Base-by-base conservation (phyloP, 106 monocot species). In the Amphibolis antarctica region DNA sequence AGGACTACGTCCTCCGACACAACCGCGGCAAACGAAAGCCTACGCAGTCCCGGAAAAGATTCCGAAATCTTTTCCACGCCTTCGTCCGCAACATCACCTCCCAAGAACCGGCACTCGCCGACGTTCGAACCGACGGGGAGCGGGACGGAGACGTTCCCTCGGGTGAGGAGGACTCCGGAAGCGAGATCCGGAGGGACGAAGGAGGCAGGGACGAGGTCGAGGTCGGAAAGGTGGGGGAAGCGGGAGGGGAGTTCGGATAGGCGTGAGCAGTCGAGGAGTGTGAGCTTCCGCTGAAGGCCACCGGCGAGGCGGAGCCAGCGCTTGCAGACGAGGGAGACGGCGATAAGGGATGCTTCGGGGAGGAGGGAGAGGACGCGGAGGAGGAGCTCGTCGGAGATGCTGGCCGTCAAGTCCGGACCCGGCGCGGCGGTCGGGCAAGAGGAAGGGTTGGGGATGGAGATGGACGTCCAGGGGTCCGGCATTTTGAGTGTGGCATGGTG, bases 281-380 rank as follows among this genome's bases (percentile, higher is more conserved):
- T 75, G 55, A 94, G 70, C 23, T 60, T 55, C 56, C 68, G 86
- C 44, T 84, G 83, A 53, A 94, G 89, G 47, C 81, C 73, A 46
- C 79, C 89, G 29, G 77, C 47, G 63, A 94, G 86, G 54, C 79
- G 81, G 70, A 89, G 83, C 86, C 86, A 89, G 23, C 89, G 83
- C 69, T 73, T 78, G 71, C 75, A 89, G 68, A 89, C 94, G 66
- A 94, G 86, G 53, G 86, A 76, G 42, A 77, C 47, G 22, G 76
- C n/a, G 5, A 42, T 13, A 15, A 44, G 64, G 59, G 67, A 55
- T 18, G 36, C 23, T 9, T 23, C 47, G 4, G 83, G 81, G 53
- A 86, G 55, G 23, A 21, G 25, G 44, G 81, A 63, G 73, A 94
- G 66, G 73, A 94, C 61, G 69, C 69, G 80, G 65, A 86, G 81